phyloP scores from a whole-genome alignment of 1,284 basidiomycete genomes.

The Pseudozyma thailandica region DNA sequence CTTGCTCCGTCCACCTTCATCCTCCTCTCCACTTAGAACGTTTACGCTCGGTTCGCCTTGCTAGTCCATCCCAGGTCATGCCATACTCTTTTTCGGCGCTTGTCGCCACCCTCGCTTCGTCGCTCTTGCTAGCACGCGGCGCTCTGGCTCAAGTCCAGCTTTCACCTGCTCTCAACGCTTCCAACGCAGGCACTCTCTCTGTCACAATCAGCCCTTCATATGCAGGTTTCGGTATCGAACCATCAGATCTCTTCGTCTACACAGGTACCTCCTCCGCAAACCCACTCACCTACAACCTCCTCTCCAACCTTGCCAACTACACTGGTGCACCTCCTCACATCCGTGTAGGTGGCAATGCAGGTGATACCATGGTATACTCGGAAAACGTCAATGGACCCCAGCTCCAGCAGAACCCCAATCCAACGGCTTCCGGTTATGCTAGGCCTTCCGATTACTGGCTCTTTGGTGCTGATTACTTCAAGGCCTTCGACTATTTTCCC shows the following conservation, averaged over 20 bases:
- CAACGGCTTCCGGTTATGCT: constrained; percentile 24
- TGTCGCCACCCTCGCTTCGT: constrained; percentile 32
- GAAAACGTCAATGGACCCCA: constrained; percentile 15
- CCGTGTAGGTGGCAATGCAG: constrained; percentile 55
- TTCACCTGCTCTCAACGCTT: constrained; percentile 19
- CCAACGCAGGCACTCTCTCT: constrained; percentile 40
- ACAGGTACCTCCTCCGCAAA: constrained; percentile 45
- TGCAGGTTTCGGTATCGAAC: constrained; percentile 59
- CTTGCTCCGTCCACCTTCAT: too few species aligned
- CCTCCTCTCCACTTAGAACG: not conserved
- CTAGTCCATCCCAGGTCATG: constrained; percentile 6
- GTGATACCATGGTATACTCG: constrained; percentile 52
- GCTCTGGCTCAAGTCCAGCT: constrained; percentile 26
- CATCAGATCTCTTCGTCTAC: constrained; percentile 49
- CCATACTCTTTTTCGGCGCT: constrained; percentile 28
- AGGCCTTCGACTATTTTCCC: constrained; percentile 40
- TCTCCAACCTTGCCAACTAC: constrained; percentile 53
- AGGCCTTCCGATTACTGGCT: constrained; percentile 28
- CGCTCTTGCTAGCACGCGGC: constrained; percentile 15
- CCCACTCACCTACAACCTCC: constrained; percentile 50
- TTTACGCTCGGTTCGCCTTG: not conserved
- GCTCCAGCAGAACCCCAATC: constrained; percentile 29
- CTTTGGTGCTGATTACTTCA: constrained; percentile 51
- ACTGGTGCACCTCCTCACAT: constrained; percentile 56
- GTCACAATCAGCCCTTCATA: constrained; percentile 50